Base-by-base conservation (phyloP, 2,329 filamentous ascomycete genomes). In the Aquanectria penicillioides region DNA sequence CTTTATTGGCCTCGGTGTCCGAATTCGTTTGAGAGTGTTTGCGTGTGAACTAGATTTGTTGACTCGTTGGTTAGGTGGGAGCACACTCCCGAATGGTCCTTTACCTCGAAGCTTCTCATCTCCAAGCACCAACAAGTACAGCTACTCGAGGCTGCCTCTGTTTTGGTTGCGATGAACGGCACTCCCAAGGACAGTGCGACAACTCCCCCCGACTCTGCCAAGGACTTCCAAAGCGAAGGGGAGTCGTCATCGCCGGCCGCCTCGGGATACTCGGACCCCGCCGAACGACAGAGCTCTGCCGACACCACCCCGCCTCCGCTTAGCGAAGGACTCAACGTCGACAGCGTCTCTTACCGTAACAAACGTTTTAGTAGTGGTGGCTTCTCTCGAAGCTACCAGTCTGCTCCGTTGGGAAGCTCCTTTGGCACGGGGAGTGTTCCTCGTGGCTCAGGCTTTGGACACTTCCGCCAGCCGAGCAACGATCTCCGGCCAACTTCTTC, bases 61-160 rank as follows among this genome's bases (percentile, higher is more conserved):
- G 59, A 73, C 69, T 68, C 50, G 52, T 37, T 62, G 59, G 53
- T 47, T 67, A 99, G 94, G 85, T 99, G 95, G 95, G 95, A 99
- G 82, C 95, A 99, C 80, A 97, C 96, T 76, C 94, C 95, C 68
- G 93, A 97, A 81, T 99, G 95, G 95, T 92, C 94, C 49, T 90
- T 90, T 75, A 99, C 95, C 54, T 98, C 95, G 69, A 98, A 98
- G 81, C 84, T 98, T 74, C 89, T 98, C 75, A 98, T 99, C 71
- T 98, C 94, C 70, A 99, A 99, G 85, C 95, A 99, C 78, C 95
- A 99, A 80, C 95, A 99, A 81, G 95, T 99, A 50, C 95, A 99
- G 77, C 86, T 99, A 60, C 86, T 99, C 59, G 95, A 99, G 79
- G 95, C 95, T 34, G 95, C 95, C 33, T 97, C 93, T n/a, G 95